Base-by-base conservation (phyloP, 305 asterid genomes). In the Fraxinus nigra region DNA sequence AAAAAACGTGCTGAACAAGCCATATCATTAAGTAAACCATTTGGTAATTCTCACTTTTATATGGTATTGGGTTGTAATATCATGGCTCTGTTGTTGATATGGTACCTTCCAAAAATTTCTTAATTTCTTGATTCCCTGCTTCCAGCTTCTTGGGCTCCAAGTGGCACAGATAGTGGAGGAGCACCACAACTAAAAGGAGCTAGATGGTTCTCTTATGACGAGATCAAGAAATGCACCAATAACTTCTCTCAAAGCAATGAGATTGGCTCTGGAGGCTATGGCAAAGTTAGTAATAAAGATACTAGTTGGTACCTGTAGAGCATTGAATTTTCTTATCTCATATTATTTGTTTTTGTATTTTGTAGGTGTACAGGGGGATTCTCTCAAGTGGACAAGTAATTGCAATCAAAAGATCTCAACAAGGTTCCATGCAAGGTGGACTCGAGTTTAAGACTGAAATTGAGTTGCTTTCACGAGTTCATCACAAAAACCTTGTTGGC, bases 171-270 rank as follows among this genome's bases (percentile, higher is more conserved):
- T 87, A 94, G 98, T 65, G 98, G 97, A 81, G 93, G 98, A 18
- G 98, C 98, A 33, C 99, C 99, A 5, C 98, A 96, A 84, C 91
- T 96, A 70, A 96, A 96, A 89, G 99, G 99, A 38, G 95, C 98
- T 0, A 89, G 98, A 85, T 94, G 97, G 97, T 96, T 96, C 87
- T 93, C 98, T 43, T 94, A 89, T 20, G 99, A 94, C 20, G 99
- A 96, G 89, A 94, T 96, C 84, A 94, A 92, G 89, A 96, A 91
- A 89, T 87, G 92, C 87, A 92, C 98, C 9, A 86, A 84, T 54
- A 94, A 94, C 91, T 96, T 96, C 85, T 92, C 94, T 0, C 86
- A 89, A 18, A 88, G 89, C 86, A 94, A 94, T 85, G 94, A 87
- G 87, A 89, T 93, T 76, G 98, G 98, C 24, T 96, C 97, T 0